Base-by-base conservation (phyloP, 2,329 filamentous ascomycete genomes). In the Fusarium albosuccineum region DNA sequence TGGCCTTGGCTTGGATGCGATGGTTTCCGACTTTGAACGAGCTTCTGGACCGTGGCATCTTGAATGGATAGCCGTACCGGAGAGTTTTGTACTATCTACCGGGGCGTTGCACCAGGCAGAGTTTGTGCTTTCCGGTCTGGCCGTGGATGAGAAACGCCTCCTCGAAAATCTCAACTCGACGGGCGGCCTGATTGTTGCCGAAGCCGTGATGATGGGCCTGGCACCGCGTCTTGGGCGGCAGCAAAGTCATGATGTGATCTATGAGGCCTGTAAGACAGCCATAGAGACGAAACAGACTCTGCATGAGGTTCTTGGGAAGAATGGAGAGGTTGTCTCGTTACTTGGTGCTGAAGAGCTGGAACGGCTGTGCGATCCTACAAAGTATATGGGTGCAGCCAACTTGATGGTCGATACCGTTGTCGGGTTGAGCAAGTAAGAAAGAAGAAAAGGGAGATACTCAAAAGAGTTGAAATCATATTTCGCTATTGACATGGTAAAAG, bases 181-280 rank as follows among this genome's bases (percentile, higher is more conserved):
- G 0, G 76, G 76, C 41, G 85, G 85, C 0, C 73, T 87, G 17
- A 87, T 87, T 65, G 85, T 87, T 11, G 85, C 80, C 0, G 86
- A 88, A 75, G 85, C 86, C 3, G 83, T 88, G n/a, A 87, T 88
- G 85, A 87, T 88, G 86, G 82, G 80, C 2, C 77, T 88, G 50
- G 86, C 85, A n/a, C 79, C 80, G 14, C 76, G 82, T 73, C 75
- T 85, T 40, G 85, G 86, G 9, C 77, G 86, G 13, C 83, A 85
- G 60, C 77, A 80, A 16, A 85, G 85, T 3, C 86, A 87, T 71
- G 85, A 87, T 66, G 77, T 86, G 37, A 85, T 88, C 3, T 88
- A 88, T 49, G 81, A 82, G 62, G 84, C 84, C 2, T 88, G 86
- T 40, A 61, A 63, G 5, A 40, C 34, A 9, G 37, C 67, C 1